Percentiles rank a stretch among this genome's conserved stretches.
Evolutionary conservation across 805 yeast species (phyloP).

Genomic region (Saturnispora galanensis): DNA sequence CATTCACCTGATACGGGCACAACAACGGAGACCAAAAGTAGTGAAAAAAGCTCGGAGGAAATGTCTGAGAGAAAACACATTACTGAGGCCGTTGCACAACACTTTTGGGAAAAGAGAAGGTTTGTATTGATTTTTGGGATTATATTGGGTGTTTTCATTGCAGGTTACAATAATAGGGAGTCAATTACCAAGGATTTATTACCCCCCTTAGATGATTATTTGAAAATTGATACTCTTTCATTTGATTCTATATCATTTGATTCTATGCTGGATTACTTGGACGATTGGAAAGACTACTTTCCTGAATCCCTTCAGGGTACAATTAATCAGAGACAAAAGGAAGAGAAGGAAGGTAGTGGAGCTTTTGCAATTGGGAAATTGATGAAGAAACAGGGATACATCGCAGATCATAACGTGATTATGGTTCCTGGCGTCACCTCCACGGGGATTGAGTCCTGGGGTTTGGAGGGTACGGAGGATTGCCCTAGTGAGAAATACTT

Average conservation of each 20-base stretch:
- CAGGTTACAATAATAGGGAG: slow-evolving; percentile 46
- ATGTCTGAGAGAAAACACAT: not conserved
- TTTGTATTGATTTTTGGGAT: slow-evolving; percentile 47
- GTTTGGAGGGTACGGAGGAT: slow-evolving; percentile 58
- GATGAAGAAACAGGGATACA: slow-evolving; percentile 40
- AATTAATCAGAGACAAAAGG: slow-evolving; percentile 44
- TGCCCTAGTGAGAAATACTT: slow-evolving; percentile 83
- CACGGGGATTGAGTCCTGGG: slow-evolving; percentile 94
- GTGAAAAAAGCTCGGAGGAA: not conserved
- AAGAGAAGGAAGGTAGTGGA: slow-evolving; percentile 51
- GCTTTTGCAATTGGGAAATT: slow-evolving; percentile 81
- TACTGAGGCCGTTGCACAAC: slow-evolving; percentile 6
- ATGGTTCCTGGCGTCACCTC: slow-evolving; percentile 95
- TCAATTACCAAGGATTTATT: slow-evolving; percentile 33
- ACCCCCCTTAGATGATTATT: slow-evolving; percentile 40
- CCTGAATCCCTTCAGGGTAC: slow-evolving; percentile 57
- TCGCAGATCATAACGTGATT: slow-evolving; percentile 66
- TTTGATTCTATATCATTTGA: slow-evolving; percentile 53
- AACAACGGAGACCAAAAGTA: not conserved
- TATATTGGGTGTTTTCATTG: slow-evolving; percentile 53
- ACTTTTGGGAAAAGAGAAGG: slow-evolving; percentile 14
- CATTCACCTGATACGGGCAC: too few species aligned
- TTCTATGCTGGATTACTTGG: slow-evolving; percentile 44
- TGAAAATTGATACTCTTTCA: slow-evolving; percentile 43
- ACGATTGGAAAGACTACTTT: slow-evolving; percentile 65